These are phyloP conservation scores for Pleurotus tuoliensis DNA, from an alignment of 768 basidiomycete species.

Conservation along the genomic window DNA sequence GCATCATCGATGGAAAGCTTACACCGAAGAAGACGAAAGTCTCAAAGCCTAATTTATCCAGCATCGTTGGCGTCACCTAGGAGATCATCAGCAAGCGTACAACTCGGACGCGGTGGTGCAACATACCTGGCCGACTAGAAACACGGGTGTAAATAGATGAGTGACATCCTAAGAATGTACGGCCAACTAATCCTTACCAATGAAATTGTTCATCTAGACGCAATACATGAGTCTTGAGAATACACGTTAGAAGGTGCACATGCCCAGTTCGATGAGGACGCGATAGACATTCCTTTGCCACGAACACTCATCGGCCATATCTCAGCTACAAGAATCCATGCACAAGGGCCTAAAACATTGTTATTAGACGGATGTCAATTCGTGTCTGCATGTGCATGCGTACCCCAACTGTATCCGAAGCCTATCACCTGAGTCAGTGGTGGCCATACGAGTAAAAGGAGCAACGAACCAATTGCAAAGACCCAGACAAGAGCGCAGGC, in stretches of 20 bases:
- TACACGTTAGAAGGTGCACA: slow-evolving; percentile 9
- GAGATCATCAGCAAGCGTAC: neutral
- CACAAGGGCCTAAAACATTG: slow-evolving; percentile 44
- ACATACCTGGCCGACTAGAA: slow-evolving; percentile 45
- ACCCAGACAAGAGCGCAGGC: slow-evolving; percentile 72
- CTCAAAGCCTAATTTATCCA: slow-evolving; percentile 58
- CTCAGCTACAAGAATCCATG: slow-evolving; percentile 77
- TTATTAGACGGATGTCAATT: neutral
- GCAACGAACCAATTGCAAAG: slow-evolving; percentile 55
- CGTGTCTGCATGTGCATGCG: slow-evolving; percentile 5
- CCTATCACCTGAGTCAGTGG: slow-evolving; percentile 21
- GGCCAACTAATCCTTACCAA: slow-evolving; percentile 35
- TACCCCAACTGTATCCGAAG: slow-evolving; percentile 77
- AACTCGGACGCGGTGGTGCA: neutral
- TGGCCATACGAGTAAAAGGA: neutral
- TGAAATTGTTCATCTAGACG: slow-evolving; percentile 72
- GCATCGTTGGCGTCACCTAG: slow-evolving; percentile 68
- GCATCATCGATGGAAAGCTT: slow-evolving; percentile 13
- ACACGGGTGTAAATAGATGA: slow-evolving; percentile 7
- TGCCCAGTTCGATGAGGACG: slow-evolving; percentile 74
- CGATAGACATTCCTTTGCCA: slow-evolving; percentile 73
- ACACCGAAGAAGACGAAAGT: slow-evolving; percentile 80
- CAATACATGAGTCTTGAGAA: neutral
- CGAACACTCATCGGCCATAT: slow-evolving; percentile 71
- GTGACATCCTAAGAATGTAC: neutral